These are phyloP conservation scores for Acorus calamus DNA, from an alignment of 106 monocot genomes.

Conservation along the genomic window DNA sequence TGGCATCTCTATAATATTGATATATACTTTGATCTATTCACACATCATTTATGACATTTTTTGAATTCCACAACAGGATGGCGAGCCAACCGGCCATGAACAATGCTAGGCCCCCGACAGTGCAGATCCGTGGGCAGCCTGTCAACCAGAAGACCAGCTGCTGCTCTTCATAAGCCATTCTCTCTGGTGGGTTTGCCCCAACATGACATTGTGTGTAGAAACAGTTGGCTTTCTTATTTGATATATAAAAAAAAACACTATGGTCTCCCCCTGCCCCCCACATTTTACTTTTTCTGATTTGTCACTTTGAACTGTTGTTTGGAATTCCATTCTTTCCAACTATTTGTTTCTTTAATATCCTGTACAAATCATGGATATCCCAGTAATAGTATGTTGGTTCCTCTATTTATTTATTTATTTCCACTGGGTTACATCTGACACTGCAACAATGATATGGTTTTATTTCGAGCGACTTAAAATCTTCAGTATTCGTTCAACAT, in stretches of 20 bases:
- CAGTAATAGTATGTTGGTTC: too few relatives aligned
- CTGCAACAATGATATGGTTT: too few relatives aligned
- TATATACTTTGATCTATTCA: neutral
- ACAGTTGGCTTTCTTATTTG: neutral
- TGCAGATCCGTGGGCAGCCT: conserved; percentile 18
- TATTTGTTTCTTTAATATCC: conserved; percentile 7
- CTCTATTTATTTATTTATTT: too few relatives aligned
- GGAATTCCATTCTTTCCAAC: conserved; percentile 10
- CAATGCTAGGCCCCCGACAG: conserved; percentile 12
- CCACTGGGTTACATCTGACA: too few relatives aligned
- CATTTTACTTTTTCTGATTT: neutral
- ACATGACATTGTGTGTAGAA: neutral
- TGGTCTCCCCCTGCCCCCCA: too few relatives aligned
- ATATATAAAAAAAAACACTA: neutral
- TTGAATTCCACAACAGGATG: conserved; percentile 1
- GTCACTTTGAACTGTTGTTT: neutral
- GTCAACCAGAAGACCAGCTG: conserved; percentile 15
- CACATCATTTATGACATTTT: neutral
- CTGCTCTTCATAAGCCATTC: conserved; percentile 16
- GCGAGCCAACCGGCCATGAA: conserved; percentile 19
- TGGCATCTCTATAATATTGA: neutral
- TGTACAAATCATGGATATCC: conserved; percentile 8
- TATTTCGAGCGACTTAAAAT: too few relatives aligned
- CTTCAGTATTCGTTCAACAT: too few relatives aligned
- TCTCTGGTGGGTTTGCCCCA: neutral